Evolutionary conservation across 148 eudicot species (phyloP).

Genomic region (Rhododendron simsii): DNA sequence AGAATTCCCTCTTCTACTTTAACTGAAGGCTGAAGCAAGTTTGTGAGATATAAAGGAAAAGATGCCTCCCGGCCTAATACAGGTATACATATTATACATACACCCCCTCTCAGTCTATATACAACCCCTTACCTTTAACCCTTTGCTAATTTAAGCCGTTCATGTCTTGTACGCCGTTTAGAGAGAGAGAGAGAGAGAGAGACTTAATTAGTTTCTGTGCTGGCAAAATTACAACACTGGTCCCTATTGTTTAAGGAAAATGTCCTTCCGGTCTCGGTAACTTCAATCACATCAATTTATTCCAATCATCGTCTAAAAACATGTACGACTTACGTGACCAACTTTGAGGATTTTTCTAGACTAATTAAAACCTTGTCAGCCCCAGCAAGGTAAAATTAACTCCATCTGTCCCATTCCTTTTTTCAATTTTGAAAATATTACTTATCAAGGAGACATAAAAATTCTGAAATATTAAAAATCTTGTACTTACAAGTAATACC

Average conservation of each 20-base stretch:
- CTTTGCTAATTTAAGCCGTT: conserved; percentile 28
- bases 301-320: too few species aligned
- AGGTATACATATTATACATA: background rate
- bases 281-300: background rate
- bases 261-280: background rate
- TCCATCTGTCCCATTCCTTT: too few species aligned
- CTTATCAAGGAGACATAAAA: too few species aligned
- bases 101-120: background rate
- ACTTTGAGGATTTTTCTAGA: background rate
- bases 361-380: too few species aligned
- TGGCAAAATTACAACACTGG: background rate
- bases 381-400: too few species aligned
- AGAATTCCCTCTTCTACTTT: conserved; percentile 45
- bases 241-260: background rate
- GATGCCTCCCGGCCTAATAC: conserved; percentile 10
- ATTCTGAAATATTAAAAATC: too few species aligned
- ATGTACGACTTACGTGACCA: background rate
- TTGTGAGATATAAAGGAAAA: conserved; percentile 46
- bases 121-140: conserved; percentile 10
- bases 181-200: background rate
- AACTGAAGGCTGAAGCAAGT: conserved; percentile 42
- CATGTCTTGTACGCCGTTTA: conserved; percentile 18
- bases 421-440: too few species aligned
- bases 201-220: background rate
- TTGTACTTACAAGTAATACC: too few species aligned